Base-by-base conservation (phyloP, 345 rosid species). In the Fremontodendron californicum region DNA sequence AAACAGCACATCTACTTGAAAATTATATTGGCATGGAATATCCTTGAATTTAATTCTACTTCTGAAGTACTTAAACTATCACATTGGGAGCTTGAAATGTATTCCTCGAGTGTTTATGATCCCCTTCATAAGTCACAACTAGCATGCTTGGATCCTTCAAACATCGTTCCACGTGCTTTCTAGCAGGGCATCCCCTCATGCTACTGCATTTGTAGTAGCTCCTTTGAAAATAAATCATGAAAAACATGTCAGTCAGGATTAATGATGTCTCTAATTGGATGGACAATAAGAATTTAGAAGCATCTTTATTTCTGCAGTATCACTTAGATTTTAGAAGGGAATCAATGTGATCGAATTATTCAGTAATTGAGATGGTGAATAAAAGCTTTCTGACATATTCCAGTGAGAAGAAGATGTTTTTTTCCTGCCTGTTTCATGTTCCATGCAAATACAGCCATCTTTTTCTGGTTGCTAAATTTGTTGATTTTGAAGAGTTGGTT, bases 131-230 rank as follows among this genome's bases (percentile, higher is more conserved):
- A 23, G 86, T 82, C 67, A 86, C 82, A 51, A 81, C 49, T 21
- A 86, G 43, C 87, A 80, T 74, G 33, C 73, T 61, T 9, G 89
- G 86, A 78, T 86, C 87, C 48, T 82, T 79, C 49, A 67, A 35
- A 46, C 84, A 77, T 71, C 84, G 60, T 40, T 86, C 87, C 55
- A 84, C 87, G 11, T 81, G 86, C 72, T 82, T 84, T 77, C 82
- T 82, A 54, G 87, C 87, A 0, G 86, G 80, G 68, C 89, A 82
- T 6, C 85, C 82, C 76, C 76, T 79, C 65, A 27, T 71, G 73
- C 84, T 81, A 27, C 87, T 82, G 82, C 86, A 79, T 76, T 79
- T 87, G 74, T 84, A 81, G 67, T 79, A 84, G 72, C 85, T 81
- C 86, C 83, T 84, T 54, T 11, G 6, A 69, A 21, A 40, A 23